Base-by-base conservation (phyloP, 2,329 filamentous ascomycete species). In the Hypoxylon sp. region DNA sequence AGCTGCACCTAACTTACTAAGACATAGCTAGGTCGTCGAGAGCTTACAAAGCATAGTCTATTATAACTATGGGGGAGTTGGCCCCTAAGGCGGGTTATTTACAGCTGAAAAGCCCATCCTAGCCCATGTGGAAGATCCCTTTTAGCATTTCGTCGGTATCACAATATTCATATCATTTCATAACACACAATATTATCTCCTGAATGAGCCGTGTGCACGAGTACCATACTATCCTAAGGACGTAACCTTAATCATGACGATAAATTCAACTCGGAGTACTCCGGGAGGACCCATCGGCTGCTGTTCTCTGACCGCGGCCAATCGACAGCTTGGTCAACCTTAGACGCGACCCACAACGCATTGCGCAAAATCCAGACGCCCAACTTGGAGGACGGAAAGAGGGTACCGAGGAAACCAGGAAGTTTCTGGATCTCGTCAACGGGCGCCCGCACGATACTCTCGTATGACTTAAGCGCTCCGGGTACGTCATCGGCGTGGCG, bases 231-330 rank as follows among this genome's bases (percentile, higher is more conserved):
- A 7, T 26, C 24, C 24, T 26, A 26, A 26, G 11, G 30, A 32
- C 8, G 30, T 32, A 3, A 32, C 13, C 34, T 15, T n/a, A n/a
- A 10, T 62, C 30, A 62, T 15, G 59, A 59, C 24, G 28, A 20
- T 11, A 60, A 32, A 11, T 66, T 64, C 19, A 66, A 20, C 48
- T 66, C 64, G n/a, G 64, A 52, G 32, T 66, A 66, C 20, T 66
- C 64, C 11, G 64, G 64, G 20, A 66, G 46, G 19, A 20, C 44
- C 60, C 59, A 66, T 4, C 17, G 26, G 13, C 48, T 20, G 4
- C 22, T 43, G 2, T 49, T 39, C n/a, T 64, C 52, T 2, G 39
- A 19, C 10, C 28, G 56, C n/a, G 56, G 22, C 19, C 44, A 32
- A 11, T 51, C 39, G 3, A 49, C 51, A 15, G 57, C 20, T 5